Percentiles rank a stretch among this genome's conserved stretches.
phyloP scores from a whole-genome alignment of 2,329 filamentous ascomycete genomes.

The Sclerotinia nivalis region DNA sequence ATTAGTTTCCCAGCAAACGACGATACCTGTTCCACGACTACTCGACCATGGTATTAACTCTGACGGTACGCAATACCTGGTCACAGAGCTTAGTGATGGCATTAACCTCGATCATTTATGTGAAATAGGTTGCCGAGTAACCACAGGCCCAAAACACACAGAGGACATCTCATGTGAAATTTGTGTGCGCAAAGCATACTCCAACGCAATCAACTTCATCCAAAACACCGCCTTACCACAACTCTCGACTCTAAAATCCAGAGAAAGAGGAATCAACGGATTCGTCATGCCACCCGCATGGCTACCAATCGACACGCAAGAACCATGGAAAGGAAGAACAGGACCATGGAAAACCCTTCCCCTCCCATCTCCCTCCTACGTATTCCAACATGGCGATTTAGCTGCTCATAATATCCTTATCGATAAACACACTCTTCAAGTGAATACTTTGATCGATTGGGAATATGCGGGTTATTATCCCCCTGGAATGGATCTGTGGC shows the following conservation, averaged over 20 bases:
- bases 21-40: background rate
- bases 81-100: background rate
- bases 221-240: background rate
- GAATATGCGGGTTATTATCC: slow-evolving; percentile 1
- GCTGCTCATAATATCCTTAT: background rate
- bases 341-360: background rate
- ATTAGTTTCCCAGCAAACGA: background rate
- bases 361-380: background rate
- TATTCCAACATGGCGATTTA: background rate
- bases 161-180: background rate
- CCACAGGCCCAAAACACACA: background rate
- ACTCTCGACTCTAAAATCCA: background rate
- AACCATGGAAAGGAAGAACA: background rate
- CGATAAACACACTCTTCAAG: background rate
- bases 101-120: background rate
- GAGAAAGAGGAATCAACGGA: background rate
- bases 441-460: background rate
- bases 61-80: background rate
- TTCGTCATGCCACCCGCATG: background rate
- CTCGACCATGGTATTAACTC: background rate
- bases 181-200: background rate
- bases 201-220: background rate
- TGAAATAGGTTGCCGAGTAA: background rate
- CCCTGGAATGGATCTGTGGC: background rate
- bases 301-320: background rate